These are phyloP conservation scores for Apodospora peruviana DNA, from an alignment of 495 filamentous ascomycete genomes.

Conservation along the genomic window DNA sequence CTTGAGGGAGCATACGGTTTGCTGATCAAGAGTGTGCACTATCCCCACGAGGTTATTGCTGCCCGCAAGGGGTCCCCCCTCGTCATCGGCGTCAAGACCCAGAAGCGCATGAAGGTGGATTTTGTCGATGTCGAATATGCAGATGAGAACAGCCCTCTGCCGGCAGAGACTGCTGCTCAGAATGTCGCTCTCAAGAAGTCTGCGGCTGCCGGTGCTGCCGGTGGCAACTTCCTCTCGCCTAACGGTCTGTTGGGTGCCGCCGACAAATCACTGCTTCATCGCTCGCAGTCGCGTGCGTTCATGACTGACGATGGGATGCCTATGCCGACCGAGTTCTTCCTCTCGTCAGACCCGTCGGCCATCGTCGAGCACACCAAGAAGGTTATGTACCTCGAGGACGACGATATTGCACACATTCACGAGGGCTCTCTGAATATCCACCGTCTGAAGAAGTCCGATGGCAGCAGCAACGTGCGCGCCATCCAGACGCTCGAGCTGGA, in stretches of 20 bases:
- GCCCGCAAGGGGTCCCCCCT: slow-evolving; percentile 96
- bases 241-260: slow-evolving; percentile 76
- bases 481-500: slow-evolving; percentile 98
- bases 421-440: slow-evolving; percentile 98
- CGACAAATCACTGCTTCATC: slow-evolving; percentile 95
- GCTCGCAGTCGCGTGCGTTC: slow-evolving; percentile 96
- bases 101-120: slow-evolving; percentile 99
- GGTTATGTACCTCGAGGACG: slow-evolving; percentile 97
- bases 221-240: slow-evolving; percentile 51
- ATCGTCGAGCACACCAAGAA: slow-evolving; percentile 99
- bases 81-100: slow-evolving; percentile 89
- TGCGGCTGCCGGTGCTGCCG: slow-evolving; percentile 26
- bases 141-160: slow-evolving; percentile 72
- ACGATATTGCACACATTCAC: slow-evolving; percentile 98
- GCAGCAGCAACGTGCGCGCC: slow-evolving; percentile 89
- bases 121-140: slow-evolving; percentile 98
- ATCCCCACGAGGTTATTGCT: slow-evolving; percentile 94
- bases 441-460: slow-evolving; percentile 92
- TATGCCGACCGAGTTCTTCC: slow-evolving; percentile 97
- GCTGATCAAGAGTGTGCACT: slow-evolving; percentile 95
- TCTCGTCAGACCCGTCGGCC: slow-evolving; percentile 95
- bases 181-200: slow-evolving; percentile 92
- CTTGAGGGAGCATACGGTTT: slow-evolving; percentile 96
- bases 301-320: slow-evolving; percentile 95
- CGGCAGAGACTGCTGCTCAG: slow-evolving; percentile 92